These are phyloP conservation scores for Chrysosporium keratinophilum DNA, from an alignment of 2,329 filamentous ascomycete genomes.

Conservation along the genomic window DNA sequence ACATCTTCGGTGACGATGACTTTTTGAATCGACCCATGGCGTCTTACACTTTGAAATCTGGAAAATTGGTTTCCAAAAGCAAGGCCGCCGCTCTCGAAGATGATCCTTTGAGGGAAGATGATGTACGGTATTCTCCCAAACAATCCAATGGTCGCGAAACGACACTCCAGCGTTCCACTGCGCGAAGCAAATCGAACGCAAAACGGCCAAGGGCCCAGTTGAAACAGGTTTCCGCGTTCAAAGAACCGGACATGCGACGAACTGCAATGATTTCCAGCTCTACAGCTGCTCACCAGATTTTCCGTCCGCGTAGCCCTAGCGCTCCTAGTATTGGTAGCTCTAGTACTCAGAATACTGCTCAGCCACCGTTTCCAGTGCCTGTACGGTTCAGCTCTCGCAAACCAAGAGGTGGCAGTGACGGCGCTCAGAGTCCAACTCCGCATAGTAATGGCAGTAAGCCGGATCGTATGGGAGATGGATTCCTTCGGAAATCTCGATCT, in stretches of 20 bases:
- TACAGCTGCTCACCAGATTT: conserved; percentile 53
- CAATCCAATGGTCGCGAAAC: conserved; percentile 12
- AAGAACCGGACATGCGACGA: conserved; percentile 58
- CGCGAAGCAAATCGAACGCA: conserved; percentile 13
- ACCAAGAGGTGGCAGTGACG: conserved; percentile 61
- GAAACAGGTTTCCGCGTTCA: conserved; percentile 33
- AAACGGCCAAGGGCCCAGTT: conserved; percentile 32
- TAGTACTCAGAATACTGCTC: conserved; percentile 23
- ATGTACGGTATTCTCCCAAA: conserved; percentile 21
- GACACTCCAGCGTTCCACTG: conserved; percentile 13
- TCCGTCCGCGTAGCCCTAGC: conserved; percentile 45
- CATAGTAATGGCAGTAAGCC: conserved; percentile 46
- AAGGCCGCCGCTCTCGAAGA: conserved; percentile 26
- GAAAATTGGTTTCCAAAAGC: conserved; percentile 34
- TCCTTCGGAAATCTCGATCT: conserved; percentile 74
- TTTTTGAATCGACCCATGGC: conserved; percentile 37
- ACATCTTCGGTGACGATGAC: conserved; percentile 37
- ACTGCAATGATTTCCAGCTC: conserved; percentile 72
- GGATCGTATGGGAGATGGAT: conserved; percentile 45
- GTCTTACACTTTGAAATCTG: conserved; percentile 34
- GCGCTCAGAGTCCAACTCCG: conserved; percentile 63
- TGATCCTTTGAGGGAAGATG: conserved; percentile 29
- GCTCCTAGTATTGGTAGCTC: conserved; percentile 35
- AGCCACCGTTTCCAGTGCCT: conserved; percentile 84
- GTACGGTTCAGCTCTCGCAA: conserved; percentile 77